A percentile compares a stretch with the other conserved stretches of the same genome.
Conservation (phyloP, 1,284 basidiomycete species). For the Dichomitus squalens region DNA sequence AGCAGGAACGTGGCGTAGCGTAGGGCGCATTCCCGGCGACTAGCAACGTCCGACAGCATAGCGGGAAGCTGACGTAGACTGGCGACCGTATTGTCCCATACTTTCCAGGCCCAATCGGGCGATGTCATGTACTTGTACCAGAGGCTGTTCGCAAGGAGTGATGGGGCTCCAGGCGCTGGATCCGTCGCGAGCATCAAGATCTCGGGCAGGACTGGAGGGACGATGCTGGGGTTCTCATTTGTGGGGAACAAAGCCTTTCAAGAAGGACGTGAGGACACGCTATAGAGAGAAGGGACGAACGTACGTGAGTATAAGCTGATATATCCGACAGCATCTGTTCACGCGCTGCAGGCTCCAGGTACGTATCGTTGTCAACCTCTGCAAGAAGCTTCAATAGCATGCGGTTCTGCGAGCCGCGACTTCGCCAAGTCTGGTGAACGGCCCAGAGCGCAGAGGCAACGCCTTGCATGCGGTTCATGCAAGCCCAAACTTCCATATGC, state of each 20-base stretch:
- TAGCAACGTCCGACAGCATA: conserved; percentile 50
- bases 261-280: not conserved
- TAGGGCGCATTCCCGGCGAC: conserved; percentile 53
- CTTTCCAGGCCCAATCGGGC: conserved; percentile 72
- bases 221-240: conserved; percentile 48
- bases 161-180: conserved; percentile 57
- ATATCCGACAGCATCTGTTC: conserved; percentile 62
- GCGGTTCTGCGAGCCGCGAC: conserved; percentile 63
- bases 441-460: conserved; percentile 63
- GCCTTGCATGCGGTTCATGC: conserved; percentile 62
- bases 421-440: conserved; percentile 64
- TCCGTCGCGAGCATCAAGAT: conserved; percentile 65
- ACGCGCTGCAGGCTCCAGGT: conserved; percentile 55
- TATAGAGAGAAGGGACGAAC: conserved; percentile 17
- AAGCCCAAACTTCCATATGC: conserved; percentile 72
- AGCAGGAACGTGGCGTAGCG: conserved; percentile 70
- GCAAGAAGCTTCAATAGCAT: conserved; percentile 60
- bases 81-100: conserved; percentile 78
- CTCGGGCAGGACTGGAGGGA: conserved; percentile 65
- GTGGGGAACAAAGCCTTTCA: conserved; percentile 47
- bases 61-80: conserved; percentile 66
- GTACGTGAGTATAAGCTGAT: conserved; percentile 58
- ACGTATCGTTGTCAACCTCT: conserved; percentile 61
- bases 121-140: conserved; percentile 80
- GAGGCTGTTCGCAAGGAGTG: conserved; percentile 69